Evolutionary conservation across 108 stramenopile species (phyloP), one percentile per base, ranked within the genome.

Genomic region (Seminavis robusta): DNA sequence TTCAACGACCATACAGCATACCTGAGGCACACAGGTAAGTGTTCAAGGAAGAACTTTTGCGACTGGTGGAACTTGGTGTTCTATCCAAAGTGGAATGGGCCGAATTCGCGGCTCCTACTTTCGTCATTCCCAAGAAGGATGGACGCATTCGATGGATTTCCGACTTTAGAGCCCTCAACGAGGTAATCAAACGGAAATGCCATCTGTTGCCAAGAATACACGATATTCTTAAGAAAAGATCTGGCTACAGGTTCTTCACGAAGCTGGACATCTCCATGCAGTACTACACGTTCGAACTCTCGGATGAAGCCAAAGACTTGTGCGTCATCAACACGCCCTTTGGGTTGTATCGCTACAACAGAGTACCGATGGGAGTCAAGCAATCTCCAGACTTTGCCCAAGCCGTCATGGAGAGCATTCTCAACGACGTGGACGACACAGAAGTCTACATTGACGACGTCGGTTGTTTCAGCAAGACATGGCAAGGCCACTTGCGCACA

Each of bases 381-480:
- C 44, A 62, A 31, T 46, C 70, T n/a, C 76, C 81, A 36, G 74
- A 77, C 57, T 47, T 77, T 43, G 69, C n/a, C n/a, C n/a, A n/a
- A n/a, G 66, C 67, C 0, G 45, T 77, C 1, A 45, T 61, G 2
- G 26, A 37, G 13, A 52, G 13, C 38, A 11, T 74, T 16, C 28
- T 74, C 4, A 10, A 43, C 0, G 59, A 39, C 29, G 17, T 68
- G 4, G 53, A 73, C 26, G 67, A 63, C 3, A 28, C 27, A 19
- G 67, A 72, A 27, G 39, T 61, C 17, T 84, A 74, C 46, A 56
- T 79, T 33, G 78, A 84, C 55, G 75, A 79, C 36, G 34, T 79
- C 19, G 71, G 74, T 40, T 50, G 56, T 1, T 67, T 73, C 29
- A 52, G 55, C 2, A 47, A 33, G 17, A 32, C 39, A 17, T 80